These are phyloP conservation scores for Dalbergia cochinchinensis DNA, from an alignment of 306 rosid genomes.

Conservation along the genomic window DNA sequence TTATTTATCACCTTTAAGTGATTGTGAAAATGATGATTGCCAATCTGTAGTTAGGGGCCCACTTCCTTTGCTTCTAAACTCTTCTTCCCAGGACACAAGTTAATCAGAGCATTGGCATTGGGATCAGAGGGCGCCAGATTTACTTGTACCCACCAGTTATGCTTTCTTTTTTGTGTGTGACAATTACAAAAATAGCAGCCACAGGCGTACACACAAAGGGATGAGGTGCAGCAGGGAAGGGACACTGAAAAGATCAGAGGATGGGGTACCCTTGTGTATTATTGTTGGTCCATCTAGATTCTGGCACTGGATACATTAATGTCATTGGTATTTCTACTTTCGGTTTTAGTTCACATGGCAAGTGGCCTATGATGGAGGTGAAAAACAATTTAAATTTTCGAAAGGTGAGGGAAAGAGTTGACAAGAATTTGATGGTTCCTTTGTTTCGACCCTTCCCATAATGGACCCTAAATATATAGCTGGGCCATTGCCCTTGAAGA, in stretches of 20 bases:
- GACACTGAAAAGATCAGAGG: constrained; percentile 49
- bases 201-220: not conserved
- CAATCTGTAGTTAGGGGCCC: constrained; percentile 24
- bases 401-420: constrained; percentile 29
- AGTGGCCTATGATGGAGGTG: constrained; percentile 32
- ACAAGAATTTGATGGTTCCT: constrained; percentile 36
- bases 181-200: constrained; percentile 21
- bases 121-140: constrained; percentile 16
- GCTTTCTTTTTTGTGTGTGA: constrained; percentile 5
- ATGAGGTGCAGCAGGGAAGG: not conserved
- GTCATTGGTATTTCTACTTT: constrained; percentile 31
- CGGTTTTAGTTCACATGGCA: constrained; percentile 52
- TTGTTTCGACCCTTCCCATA: not conserved
- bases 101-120: constrained; percentile 38
- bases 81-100: constrained; percentile 36
- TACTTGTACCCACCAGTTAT: constrained; percentile 22
- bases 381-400: constrained; percentile 20
- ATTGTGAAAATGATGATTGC: not conserved
- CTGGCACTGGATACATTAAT: constrained; percentile 32
- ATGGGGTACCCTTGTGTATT: constrained; percentile 42
- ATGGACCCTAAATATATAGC: not conserved
- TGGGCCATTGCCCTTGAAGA: constrained; percentile 34
- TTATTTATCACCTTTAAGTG: not conserved
- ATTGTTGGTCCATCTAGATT: constrained; percentile 48
- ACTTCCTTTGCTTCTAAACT: constrained; percentile 28